Evolutionary conservation across 2,329 filamentous ascomycete species (phyloP), one percentile per base, ranked within the genome.

Genomic region (Nemania bipapillata): DNA sequence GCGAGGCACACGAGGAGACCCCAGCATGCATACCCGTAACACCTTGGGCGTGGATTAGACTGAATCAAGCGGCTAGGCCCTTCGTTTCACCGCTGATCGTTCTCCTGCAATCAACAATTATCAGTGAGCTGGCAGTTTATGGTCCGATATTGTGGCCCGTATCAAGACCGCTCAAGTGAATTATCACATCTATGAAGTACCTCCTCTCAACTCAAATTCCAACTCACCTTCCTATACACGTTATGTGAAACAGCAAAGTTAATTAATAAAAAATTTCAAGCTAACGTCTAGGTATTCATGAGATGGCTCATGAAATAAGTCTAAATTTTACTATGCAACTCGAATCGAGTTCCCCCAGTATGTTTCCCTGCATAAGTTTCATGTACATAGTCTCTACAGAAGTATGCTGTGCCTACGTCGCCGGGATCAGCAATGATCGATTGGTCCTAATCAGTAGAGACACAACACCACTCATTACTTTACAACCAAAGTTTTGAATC

Each of bases 41-140:
- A 49, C n/a, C 37, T 22, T 63, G 7, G 37, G 17, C 12, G 2
- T 12, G 22, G 30, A 47, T 17, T 15, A 47, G 40, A 26, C 26
- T 17, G 32, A 54, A 47, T n/a, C n/a, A 32, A 32, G n/a, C 28
- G n/a, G 20, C 28, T 5, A 28, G 52, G 8, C 20, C 15, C 35
- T 49, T n/a, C 45, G 32, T 50, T 49, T 63, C 60, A 56, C 52
- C 60, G 60, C 50, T n/a, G 26, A 22, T 49, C n/a, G 26, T 56
- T 47, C 24, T 62, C 45, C 22, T 53, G 15, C 32, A 28, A 45
- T 49, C 17, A 20, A 49, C 24, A 26, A 12, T 11, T 26, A 24
- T 49, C 22, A 11, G 45, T 49, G 45, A 17, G 24, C 45, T 26
- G 20, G 45, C 24, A 49, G 24, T 24, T 49, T 24, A 49, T 49